Base-by-base conservation (phyloP, 192 early-diverging fungal species). In the Coemansia sp. region DNA sequence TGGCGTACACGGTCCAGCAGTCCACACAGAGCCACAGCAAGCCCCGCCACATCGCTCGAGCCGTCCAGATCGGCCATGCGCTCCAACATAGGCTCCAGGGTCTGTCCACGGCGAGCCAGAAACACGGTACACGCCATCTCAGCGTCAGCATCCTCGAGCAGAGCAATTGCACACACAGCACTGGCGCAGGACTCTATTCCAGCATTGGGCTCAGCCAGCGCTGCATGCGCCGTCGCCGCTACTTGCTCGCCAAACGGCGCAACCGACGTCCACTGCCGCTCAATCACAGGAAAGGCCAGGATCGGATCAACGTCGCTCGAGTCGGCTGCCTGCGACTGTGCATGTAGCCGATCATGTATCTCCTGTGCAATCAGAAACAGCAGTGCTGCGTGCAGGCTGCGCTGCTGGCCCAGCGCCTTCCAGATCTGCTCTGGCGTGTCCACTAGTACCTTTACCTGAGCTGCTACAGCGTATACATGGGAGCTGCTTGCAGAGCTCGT, bases 361-460 rank as follows among this genome's bases (percentile, higher is more conserved):
- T 66, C 60, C 4, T 67, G 56, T 3, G 79, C 73, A 29, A 73
- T 68, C 68, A 72, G 51, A 45, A 62, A 81, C 56, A 75, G 49
- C 24, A 81, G 73, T 60, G 79, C 50, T 0, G 79, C 72, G 25
- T 72, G 79, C 35, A 81, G 56, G 29, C 64, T 72, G 41, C 53
- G 70, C 41, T 60, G 48, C 5, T 66, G 58, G 17, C 29, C 69
- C 24, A 81, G 60, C 2, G 79, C 69, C 49, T 69, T 65, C 73
- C 79, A 75, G 21, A 81, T 66, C 58, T 72, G 73, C 55, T 81
- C 79, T 0, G 69, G 69, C 49, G 79, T 70, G 25, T 75, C 73
- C 21, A 69, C 73, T 9, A 81, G 73, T 24, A 81, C 79, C 29
- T 75, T 75, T 12, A 75, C 69, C 60, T 81, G 79, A 14, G 79